Conservation (phyloP, 768 basidiomycete genomes). For the Agaricus subrufescens region DNA sequence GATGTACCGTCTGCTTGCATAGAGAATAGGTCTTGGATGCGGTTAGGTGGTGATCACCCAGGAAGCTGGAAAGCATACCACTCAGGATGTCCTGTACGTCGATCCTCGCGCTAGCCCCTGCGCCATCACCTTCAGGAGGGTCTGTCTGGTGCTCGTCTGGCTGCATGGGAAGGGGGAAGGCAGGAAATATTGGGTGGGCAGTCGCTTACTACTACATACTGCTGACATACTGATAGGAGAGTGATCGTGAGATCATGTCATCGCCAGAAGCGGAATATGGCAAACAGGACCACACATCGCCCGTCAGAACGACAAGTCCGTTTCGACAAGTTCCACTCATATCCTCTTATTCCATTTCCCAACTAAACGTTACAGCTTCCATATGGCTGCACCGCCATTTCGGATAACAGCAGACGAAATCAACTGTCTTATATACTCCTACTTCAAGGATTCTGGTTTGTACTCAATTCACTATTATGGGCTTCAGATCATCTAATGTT, state of each 20-base stretch:
- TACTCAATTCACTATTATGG: background rate
- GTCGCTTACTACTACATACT: no score
- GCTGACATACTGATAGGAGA: background rate
- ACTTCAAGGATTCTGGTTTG: slow-evolving; percentile 77
- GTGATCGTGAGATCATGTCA: slow-evolving; percentile 9
- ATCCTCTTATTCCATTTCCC: background rate
- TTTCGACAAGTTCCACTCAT: background rate
- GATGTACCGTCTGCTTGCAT: slow-evolving; percentile 22
- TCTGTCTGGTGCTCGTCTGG: no score
- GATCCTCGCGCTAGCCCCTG: background rate
- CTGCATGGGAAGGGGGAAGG: no score
- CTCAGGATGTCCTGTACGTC: slow-evolving; percentile 22
- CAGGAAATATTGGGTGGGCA: no score
- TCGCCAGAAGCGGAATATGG: slow-evolving; percentile 1
- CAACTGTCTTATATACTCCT: slow-evolving; percentile 82
- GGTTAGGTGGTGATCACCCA: background rate
- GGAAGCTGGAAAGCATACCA: slow-evolving; percentile 15
- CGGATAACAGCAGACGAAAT: slow-evolving; percentile 77
- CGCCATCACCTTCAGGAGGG: background rate
- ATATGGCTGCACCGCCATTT: slow-evolving; percentile 42
- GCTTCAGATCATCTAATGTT: background rate
- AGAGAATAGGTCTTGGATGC: slow-evolving; percentile 25
- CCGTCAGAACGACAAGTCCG: slow-evolving; percentile 8
- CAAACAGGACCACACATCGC: slow-evolving; percentile 6
- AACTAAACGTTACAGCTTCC: background rate